phyloP scores from a whole-genome alignment of 2,329 filamentous ascomycete species.

The Epichloe gansuensis region DNA sequence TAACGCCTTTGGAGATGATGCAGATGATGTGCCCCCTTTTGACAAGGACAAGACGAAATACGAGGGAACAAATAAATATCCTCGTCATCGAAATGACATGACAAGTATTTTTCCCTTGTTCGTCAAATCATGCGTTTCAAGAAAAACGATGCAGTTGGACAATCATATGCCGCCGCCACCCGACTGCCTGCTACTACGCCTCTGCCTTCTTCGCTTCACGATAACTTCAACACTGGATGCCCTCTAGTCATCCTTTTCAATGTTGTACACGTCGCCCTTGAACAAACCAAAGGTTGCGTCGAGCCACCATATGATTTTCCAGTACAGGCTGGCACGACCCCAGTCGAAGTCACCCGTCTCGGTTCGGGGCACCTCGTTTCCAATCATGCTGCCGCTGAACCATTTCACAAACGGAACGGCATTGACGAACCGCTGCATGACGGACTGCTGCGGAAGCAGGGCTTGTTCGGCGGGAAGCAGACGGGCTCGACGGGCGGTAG shows the following conservation, averaged over 20 bases:
- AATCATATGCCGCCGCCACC: not conserved
- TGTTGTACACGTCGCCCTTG: slow-evolving; percentile 43
- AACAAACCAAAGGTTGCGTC: slow-evolving; percentile 48
- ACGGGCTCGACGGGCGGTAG: slow-evolving; percentile 50
- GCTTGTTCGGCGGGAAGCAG: slow-evolving; percentile 60
- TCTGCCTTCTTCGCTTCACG: not conserved
- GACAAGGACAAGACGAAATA: too few relatives aligned
- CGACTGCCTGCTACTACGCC: not conserved
- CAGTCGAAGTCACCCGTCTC: slow-evolving; percentile 71
- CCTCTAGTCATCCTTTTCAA: slow-evolving; percentile 45
- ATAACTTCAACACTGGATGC: not conserved
- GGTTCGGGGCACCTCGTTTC: slow-evolving; percentile 59
- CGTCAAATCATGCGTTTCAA: too few relatives aligned
- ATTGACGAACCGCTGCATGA: slow-evolving; percentile 49
- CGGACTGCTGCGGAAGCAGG: slow-evolving; percentile 55
- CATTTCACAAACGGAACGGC: slow-evolving; percentile 59
- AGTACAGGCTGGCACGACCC: slow-evolving; percentile 53
- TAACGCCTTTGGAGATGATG: too few relatives aligned
- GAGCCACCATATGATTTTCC: slow-evolving; percentile 53
- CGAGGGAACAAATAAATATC: too few relatives aligned
- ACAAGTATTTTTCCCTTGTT: too few relatives aligned
- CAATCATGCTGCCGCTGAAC: slow-evolving; percentile 63
- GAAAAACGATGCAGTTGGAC: too few relatives aligned
- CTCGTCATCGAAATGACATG: too few relatives aligned
- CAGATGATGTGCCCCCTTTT: too few relatives aligned